These are phyloP conservation scores for Komagataella pastoris DNA, from an alignment of 805 yeast species.

Conservation along the genomic window DNA sequence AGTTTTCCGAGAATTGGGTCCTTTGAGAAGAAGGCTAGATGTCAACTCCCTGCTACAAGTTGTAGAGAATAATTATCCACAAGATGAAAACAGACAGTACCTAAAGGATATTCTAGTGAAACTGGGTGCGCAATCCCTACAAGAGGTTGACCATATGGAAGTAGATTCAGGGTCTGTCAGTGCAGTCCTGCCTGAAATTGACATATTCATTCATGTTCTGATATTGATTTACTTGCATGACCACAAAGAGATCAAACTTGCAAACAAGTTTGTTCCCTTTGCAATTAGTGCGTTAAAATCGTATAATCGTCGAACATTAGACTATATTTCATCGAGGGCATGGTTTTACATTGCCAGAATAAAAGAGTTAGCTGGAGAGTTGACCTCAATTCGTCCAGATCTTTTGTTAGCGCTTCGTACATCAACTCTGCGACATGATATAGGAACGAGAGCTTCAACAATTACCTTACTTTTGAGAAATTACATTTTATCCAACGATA, in stretches of 20 bases:
- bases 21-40: conserved; percentile 53
- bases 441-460: conserved; percentile 80
- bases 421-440: conserved; percentile 83
- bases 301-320: conserved; percentile 74
- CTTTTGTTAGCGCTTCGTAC: conserved; percentile 70
- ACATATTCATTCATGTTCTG: conserved; percentile 65
- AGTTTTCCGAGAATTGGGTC: conserved; percentile 72
- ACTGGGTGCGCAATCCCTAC: conserved; percentile 12
- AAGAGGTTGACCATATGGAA: conserved; percentile 16
- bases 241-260: conserved; percentile 29
- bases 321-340: conserved; percentile 74
- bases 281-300: conserved; percentile 40
- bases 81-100: conserved; percentile 24
- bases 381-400: conserved; percentile 50
- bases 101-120: conserved; percentile 23
- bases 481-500: conserved; percentile 65
- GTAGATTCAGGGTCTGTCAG: conserved; percentile 11
- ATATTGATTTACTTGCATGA: conserved; percentile 71
- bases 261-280: conserved; percentile 39
- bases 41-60: conserved; percentile 40
- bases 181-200: conserved; percentile 63
- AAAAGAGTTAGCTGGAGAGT: conserved; percentile 46
- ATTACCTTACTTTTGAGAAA: conserved; percentile 78
- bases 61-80: conserved; percentile 43
- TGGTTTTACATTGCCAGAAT: conserved; percentile 88